Percentiles rank a stretch among this genome's conserved stretches.
phyloP scores from a whole-genome alignment of 495 filamentous ascomycete genomes.

The Aspergillus baeticus region DNA sequence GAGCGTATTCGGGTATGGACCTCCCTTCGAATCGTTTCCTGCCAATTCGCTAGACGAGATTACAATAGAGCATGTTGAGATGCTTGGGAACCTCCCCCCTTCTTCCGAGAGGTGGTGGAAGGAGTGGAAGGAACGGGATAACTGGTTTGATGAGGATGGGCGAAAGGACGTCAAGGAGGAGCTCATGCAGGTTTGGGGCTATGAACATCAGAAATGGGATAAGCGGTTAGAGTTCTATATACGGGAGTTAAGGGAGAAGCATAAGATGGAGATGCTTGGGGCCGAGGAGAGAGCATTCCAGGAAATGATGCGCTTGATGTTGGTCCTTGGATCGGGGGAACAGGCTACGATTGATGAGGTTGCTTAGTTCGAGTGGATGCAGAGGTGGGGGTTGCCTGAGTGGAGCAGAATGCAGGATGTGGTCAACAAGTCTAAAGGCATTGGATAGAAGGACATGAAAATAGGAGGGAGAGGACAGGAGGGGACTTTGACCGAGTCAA shows the following conservation, averaged over 20 bases:
- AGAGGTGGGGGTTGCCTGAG: constrained; percentile 29
- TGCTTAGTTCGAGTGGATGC: constrained; percentile 30
- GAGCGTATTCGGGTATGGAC: constrained; percentile 15
- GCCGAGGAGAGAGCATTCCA: constrained; percentile 19
- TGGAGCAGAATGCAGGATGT: constrained; percentile 17
- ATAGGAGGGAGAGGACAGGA: no score
- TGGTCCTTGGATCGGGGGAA: constrained; percentile 21
- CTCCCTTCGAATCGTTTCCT: constrained; percentile 14
- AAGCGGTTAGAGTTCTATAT: constrained; percentile 11
- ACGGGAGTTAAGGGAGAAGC: constrained; percentile 5
- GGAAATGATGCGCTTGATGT: constrained; percentile 25
- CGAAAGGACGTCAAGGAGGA: constrained; percentile 11
- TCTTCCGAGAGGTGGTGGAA: constrained; percentile 30
- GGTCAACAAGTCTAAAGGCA: no score
- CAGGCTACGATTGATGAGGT: constrained; percentile 23
- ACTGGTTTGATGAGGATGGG: constrained; percentile 15
- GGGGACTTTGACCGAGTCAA: no score
- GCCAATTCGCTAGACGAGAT: neutral
- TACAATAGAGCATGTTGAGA: constrained; percentile 5
- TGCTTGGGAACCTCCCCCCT: constrained; percentile 28
- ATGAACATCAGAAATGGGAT: constrained; percentile 12
- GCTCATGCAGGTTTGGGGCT: constrained; percentile 4
- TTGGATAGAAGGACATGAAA: no score
- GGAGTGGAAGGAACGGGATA: neutral
- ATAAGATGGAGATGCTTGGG: constrained; percentile 9